These are phyloP conservation scores for Incumbomyces delicatus DNA, from an alignment of 2,329 filamentous ascomycete genomes.

Conservation along the genomic window DNA sequence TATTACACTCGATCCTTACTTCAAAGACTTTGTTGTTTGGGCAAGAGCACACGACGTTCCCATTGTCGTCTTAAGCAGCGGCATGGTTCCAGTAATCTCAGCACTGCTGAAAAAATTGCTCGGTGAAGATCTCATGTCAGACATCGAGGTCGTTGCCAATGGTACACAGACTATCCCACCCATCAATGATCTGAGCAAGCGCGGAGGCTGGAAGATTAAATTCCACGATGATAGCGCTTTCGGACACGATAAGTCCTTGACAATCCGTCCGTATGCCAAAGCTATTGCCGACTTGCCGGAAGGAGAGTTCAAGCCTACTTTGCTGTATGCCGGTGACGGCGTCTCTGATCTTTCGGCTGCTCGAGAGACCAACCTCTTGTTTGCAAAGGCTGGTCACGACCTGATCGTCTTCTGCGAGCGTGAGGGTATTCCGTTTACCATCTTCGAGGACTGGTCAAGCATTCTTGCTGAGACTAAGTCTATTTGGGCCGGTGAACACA, in stretches of 20 bases:
- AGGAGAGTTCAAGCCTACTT: conserved; percentile 57
- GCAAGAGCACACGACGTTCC: conserved; percentile 72
- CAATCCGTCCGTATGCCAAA: conserved; percentile 74
- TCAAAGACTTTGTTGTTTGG: conserved; percentile 82
- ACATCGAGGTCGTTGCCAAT: conserved; percentile 88
- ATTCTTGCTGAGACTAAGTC: conserved; percentile 69
- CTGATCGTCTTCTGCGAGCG: conserved; percentile 78
- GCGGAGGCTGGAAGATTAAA: conserved; percentile 75
- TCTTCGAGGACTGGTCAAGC: conserved; percentile 73
- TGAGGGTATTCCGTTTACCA: conserved; percentile 75
- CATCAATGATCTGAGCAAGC: conserved; percentile 66
- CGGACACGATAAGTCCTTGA: conserved; percentile 93
- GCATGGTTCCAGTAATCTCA: conserved; percentile 86
- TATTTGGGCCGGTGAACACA: conserved; percentile 63
- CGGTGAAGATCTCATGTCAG: conserved; percentile 58
- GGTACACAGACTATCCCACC: conserved; percentile 54
- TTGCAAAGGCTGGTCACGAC: conserved; percentile 85
- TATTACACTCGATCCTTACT: conserved; percentile 80
- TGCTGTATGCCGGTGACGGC: conserved; percentile 93
- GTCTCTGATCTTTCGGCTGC: conserved; percentile 89
- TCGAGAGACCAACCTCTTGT: conserved; percentile 82
- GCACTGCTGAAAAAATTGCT: conserved; percentile 71
- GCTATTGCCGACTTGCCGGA: conserved; percentile 45
- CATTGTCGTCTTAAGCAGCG: conserved; percentile 81
- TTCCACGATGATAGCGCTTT: conserved; percentile 75